These are phyloP conservation scores for Epichloe sylvatica DNA, from an alignment of 2,329 filamentous ascomycete genomes.

Conservation along the genomic window DNA sequence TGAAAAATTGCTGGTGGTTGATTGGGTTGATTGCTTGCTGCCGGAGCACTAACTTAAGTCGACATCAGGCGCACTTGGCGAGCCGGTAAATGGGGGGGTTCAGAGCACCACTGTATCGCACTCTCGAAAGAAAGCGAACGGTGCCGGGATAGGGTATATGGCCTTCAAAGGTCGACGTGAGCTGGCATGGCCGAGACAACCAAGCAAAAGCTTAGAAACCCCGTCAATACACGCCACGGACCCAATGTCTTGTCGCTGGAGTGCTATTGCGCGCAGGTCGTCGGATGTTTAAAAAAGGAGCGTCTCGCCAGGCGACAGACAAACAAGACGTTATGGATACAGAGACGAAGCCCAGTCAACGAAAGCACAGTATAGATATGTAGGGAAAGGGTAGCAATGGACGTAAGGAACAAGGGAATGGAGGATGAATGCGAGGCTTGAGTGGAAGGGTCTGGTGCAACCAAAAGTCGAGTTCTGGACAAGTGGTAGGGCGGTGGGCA, in stretches of 20 bases:
- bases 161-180: background rate
- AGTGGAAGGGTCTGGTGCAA: background rate
- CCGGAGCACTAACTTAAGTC: background rate
- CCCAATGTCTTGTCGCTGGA: background rate
- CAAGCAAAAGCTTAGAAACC: background rate
- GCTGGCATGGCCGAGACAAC: background rate
- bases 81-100: background rate
- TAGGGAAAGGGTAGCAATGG: background rate
- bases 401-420: background rate
- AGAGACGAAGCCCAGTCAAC: background rate
- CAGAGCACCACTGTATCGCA: background rate
- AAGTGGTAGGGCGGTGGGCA: background rate
- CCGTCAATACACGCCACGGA: background rate
- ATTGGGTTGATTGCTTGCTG: background rate
- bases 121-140: background rate
- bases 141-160: background rate
- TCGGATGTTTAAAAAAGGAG: background rate
- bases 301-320: background rate
- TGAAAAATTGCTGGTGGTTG: background rate
- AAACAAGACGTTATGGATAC: background rate
- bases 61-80: slow-evolving; percentile 2
- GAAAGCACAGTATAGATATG: background rate
- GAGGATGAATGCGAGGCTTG: background rate
- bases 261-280: background rate
- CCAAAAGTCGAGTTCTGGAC: background rate